A percentile compares a stretch with the other conserved stretches of the same genome.
Conservation (phyloP, 1,284 basidiomycete genomes). For the Puccinia hordei region DNA sequence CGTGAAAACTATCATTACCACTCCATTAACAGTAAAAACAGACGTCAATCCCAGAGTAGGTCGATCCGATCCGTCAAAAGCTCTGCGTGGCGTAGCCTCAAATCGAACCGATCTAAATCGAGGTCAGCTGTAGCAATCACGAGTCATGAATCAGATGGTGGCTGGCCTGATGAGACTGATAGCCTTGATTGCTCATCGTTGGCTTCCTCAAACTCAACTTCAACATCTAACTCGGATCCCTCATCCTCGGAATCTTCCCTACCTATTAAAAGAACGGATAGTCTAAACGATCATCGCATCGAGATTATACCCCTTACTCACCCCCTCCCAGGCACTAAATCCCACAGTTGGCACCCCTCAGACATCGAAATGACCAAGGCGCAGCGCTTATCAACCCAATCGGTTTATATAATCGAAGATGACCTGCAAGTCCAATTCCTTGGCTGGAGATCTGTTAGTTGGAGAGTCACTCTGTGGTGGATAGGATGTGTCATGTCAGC, state of each 20-base stretch:
- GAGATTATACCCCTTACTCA: conserved; percentile 44
- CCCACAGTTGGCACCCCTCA: conserved; percentile 39
- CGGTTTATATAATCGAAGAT: conserved; percentile 84
- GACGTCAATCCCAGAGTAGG: conserved; percentile 30
- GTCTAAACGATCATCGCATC: conserved; percentile 47
- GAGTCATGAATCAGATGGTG: conserved; percentile 41
- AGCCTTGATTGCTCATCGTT: conserved; percentile 20
- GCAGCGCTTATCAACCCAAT: conserved; percentile 66
- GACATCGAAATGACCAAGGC: conserved; percentile 16
- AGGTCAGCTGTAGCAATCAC: conserved; percentile 37
- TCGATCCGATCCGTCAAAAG: conserved; percentile 44
- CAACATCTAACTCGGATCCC: conserved; percentile 50
- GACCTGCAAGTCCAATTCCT: conserved; percentile 85
- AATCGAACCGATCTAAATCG: conserved; percentile 37
- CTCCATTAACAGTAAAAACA: not conserved
- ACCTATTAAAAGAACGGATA: conserved; percentile 53
- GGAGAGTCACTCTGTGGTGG: conserved; percentile 74
- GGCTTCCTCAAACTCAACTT: conserved; percentile 44
- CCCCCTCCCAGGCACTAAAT: conserved; percentile 37
- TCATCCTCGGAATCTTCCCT: conserved; percentile 47
- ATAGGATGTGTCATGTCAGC: conserved; percentile 70
- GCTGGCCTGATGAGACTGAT: conserved; percentile 45
- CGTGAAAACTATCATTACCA: conserved; percentile 13
- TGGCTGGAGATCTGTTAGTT: conserved; percentile 75
- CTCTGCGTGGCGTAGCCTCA: conserved; percentile 28